Base-by-base conservation (phyloP, 2,329 filamentous ascomycete species). In the Falciphora oryzae region DNA sequence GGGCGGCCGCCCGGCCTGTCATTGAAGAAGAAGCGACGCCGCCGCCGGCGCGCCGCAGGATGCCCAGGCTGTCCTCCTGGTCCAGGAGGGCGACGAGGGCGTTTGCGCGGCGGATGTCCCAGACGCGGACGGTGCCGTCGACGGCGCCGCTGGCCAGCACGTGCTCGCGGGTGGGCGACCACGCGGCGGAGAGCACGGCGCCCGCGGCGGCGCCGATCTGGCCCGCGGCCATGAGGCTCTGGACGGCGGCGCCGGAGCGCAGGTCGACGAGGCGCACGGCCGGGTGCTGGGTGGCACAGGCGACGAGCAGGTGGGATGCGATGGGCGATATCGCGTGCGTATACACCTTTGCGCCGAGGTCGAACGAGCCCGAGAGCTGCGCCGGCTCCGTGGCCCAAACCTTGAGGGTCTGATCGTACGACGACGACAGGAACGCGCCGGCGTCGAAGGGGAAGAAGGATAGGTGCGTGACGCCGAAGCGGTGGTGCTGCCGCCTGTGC, bases 211-310 rank as follows among this genome's bases (percentile, higher is more conserved):
- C 68, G 18, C 70, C 69, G 11, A 71, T 64, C 62, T 73, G 72
- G 57, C 76, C 84, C 67, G 91, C 88, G 0, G 89, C 88, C 1
- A 89, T 83, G 35, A 93, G 80, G 1, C 88, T 86, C 72, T 93
- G 90, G 1, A 90, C 88, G 61, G 84, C 86, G 22, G 92, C 85
- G 2, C 92, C 92, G 0, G 93, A 93, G 63, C 91, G 89, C 44
- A 97, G 81, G 73, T 98, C 94, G 7, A 97, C 86, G 8, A 98
- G 84, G 22, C 93, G 88, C 18, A 97, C 90, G 31, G 90, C 84
- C 8, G 92, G 91, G 73, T 95, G 88, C 68, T 96, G 92, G 0
- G 93, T 96, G 0, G 91, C 93, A 71, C 92, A 95, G 13, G 94
- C 93, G 13, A 97, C 90, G 4, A 97, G 83, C 0, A 96, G 81